Conservation (phyloP, 2,329 filamentous ascomycete genomes). For the Thelonectria discophora region DNA sequence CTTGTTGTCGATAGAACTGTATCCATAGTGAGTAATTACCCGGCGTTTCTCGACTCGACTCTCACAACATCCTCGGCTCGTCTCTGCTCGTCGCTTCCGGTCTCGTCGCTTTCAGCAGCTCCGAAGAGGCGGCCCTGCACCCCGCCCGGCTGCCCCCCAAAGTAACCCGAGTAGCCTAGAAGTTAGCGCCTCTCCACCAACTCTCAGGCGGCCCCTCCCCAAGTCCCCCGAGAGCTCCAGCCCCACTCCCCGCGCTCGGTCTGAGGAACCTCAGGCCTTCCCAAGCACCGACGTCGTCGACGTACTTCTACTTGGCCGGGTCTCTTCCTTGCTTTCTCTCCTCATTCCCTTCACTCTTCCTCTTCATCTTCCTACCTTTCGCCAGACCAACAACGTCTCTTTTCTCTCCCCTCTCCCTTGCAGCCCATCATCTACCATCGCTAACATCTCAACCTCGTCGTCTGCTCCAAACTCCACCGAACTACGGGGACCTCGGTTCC, state of each 20-base stretch:
- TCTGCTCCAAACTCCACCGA: constrained; percentile 8
- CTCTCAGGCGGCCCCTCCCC: constrained; percentile 8
- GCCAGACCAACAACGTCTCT: background rate
- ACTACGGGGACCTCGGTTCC: constrained; percentile 10
- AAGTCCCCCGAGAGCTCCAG: constrained; percentile 10
- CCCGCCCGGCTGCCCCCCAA: background rate
- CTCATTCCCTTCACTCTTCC: constrained; percentile 22
- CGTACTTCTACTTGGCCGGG: constrained; percentile 16
- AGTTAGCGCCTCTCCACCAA: constrained; percentile 8
- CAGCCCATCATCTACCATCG: background rate
- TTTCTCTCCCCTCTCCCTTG: constrained; percentile 3
- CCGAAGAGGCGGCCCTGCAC: background rate
- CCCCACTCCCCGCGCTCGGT: constrained; percentile 19
- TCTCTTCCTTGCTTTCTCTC: constrained; percentile 4
- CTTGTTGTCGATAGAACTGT: background rate
- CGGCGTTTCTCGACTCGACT: background rate
- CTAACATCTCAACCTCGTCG: background rate
- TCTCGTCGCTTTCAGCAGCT: background rate
- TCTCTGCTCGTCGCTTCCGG: constrained; percentile 1
- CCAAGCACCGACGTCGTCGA: constrained; percentile 21
- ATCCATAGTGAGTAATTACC: no score
- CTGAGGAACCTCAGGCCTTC: constrained; percentile 24
- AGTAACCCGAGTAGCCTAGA: constrained; percentile 10
- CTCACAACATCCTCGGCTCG: background rate
- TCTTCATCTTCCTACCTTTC: constrained; percentile 17